phyloP scores from a whole-genome alignment of 2,329 filamentous ascomycete genomes.

The Colletotrichum spinosum region DNA sequence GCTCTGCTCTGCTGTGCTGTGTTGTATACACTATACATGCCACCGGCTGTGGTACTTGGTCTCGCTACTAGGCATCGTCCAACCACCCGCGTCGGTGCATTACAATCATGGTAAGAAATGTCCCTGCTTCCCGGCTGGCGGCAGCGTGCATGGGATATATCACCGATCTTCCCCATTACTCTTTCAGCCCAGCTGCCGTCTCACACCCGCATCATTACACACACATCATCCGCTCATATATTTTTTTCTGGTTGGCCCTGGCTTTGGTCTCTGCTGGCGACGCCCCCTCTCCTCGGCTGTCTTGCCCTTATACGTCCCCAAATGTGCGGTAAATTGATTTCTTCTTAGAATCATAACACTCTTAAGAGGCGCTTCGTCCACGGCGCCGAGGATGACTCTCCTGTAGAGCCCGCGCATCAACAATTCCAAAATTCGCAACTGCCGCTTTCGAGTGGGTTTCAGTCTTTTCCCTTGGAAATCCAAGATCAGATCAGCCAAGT shows the following conservation, averaged over 20 bases:
- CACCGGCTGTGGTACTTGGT: conserved; percentile 51
- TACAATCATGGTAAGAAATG: conserved; percentile 61
- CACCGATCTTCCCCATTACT: conserved; percentile 48
- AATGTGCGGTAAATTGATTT: conserved; percentile 56
- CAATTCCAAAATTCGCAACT: conserved; percentile 40
- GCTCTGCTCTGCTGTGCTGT: conserved; percentile 39
- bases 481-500: conserved; percentile 44
- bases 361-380: conserved; percentile 59
- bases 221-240: conserved; percentile 32
- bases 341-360: conserved; percentile 47
- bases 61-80: conserved; percentile 48
- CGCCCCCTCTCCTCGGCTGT: conserved; percentile 38
- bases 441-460: conserved; percentile 37
- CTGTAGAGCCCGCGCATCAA: conserved; percentile 48
- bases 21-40: conserved; percentile 49
- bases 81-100: conserved; percentile 53
- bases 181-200: conserved; percentile 39
- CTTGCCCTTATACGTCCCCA: conserved; percentile 42
- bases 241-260: conserved; percentile 41
- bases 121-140: conserved; percentile 52
- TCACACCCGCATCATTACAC: conserved; percentile 37
- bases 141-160: conserved; percentile 60
- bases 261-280: conserved; percentile 35
- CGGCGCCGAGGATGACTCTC: conserved; percentile 51
- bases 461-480: conserved; percentile 42